phyloP scores from a whole-genome alignment of 805 yeast genomes.

The Saccharomycopsis sp. region DNA sequence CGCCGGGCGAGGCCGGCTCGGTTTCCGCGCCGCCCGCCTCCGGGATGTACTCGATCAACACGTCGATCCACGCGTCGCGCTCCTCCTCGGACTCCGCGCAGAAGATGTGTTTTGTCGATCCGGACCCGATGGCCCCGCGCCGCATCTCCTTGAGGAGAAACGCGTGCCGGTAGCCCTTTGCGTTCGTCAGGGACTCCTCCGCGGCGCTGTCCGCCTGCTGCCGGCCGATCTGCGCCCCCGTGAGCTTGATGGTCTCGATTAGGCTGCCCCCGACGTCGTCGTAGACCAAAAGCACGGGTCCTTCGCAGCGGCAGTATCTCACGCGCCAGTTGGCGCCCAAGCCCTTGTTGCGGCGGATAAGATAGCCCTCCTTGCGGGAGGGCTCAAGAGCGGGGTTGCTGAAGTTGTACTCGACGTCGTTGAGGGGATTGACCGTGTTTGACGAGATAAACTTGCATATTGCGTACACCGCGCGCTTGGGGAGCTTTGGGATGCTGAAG shows the following conservation, averaged over 20 bases:
- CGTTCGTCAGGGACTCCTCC: constrained; percentile 26
- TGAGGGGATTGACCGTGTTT: constrained; percentile 56
- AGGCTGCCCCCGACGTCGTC: constrained; percentile 51
- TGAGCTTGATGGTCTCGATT: constrained; percentile 44
- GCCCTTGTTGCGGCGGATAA: constrained; percentile 59
- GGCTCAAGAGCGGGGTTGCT: constrained; percentile 32
- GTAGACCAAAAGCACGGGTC: constrained; percentile 47
- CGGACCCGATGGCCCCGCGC: constrained; percentile 25
- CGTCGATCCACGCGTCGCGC: constrained; percentile 64
- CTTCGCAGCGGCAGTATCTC: constrained; percentile 61
- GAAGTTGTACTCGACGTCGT: constrained; percentile 36
- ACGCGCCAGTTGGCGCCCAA: constrained; percentile 61
- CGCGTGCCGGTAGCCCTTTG: constrained; percentile 50
- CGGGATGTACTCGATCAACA: constrained; percentile 30
- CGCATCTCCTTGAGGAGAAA: constrained; percentile 46
- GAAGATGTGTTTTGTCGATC: constrained; percentile 49
- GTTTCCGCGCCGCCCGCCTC: constrained; percentile 7
- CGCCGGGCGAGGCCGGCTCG: background rate
- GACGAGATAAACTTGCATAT: constrained; percentile 62
- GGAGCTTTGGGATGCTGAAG: constrained; percentile 48
- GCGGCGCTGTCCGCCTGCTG: constrained; percentile 32
- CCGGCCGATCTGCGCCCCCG: constrained; percentile 50
- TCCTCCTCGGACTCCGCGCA: constrained; percentile 78
- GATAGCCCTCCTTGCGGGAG: constrained; percentile 54
- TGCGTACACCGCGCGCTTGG: constrained; percentile 42